Percentiles rank a stretch among this genome's conserved stretches.
phyloP scores from a whole-genome alignment of 169 alveolate genomes.

The Fabrea salina region DNA sequence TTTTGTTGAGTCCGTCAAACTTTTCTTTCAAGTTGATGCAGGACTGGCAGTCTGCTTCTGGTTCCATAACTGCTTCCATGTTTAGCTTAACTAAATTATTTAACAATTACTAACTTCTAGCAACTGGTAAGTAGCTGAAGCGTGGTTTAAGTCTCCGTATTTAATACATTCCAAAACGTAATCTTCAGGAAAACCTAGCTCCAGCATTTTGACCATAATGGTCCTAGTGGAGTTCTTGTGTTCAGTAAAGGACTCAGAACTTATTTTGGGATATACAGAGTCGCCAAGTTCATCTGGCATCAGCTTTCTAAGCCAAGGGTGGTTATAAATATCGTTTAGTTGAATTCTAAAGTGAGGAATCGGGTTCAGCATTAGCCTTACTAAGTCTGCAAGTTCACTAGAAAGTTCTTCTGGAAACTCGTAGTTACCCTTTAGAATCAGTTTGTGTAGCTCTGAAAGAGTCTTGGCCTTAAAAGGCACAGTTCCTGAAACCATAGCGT shows the following conservation, averaged over 20 bases:
- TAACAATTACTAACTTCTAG: not conserved
- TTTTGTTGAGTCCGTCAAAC: too few relatives aligned
- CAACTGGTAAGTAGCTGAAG: not conserved
- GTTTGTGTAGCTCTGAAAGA: constrained; percentile 42
- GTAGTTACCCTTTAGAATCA: constrained; percentile 57
- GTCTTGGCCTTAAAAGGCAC: constrained; percentile 69
- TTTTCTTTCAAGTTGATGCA: too few relatives aligned
- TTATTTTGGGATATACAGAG: too few relatives aligned
- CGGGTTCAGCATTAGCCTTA: constrained; percentile 49
- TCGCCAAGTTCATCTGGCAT: too few relatives aligned
- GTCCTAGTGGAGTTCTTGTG: not conserved
- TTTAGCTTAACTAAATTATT: not conserved
- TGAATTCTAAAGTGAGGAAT: constrained; percentile 63
- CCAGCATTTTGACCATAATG: not conserved
- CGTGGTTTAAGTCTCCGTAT: constrained; percentile 18
- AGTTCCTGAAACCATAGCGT: constrained; percentile 64
- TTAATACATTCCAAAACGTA: not conserved
- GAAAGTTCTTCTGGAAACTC: constrained; percentile 49
- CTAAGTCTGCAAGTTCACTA: constrained; percentile 51
- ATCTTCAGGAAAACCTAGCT: not conserved
- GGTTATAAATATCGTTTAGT: constrained; percentile 53
- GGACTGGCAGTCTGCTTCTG: too few relatives aligned
- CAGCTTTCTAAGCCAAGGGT: constrained; percentile 65
- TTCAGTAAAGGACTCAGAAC: not conserved
- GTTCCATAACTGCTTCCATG: too few relatives aligned